phyloP scores from a whole-genome alignment of 129 eudicot species.

The Helianthus annuus region DNA sequence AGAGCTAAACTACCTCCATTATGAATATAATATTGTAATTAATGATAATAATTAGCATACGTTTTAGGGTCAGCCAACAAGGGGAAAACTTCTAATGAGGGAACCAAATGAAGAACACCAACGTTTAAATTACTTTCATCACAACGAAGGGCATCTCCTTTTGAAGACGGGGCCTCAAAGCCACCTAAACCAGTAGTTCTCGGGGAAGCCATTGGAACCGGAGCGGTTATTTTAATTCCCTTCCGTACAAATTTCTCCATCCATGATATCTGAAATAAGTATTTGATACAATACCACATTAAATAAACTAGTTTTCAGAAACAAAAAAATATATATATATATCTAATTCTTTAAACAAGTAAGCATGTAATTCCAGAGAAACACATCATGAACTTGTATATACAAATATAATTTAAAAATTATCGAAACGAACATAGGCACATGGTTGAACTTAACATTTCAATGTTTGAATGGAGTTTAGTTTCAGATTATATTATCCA shows the following conservation, averaged over 20 bases:
- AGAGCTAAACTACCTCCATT: background rate
- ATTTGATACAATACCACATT: background rate
- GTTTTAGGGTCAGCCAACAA: slow-evolving; percentile 81
- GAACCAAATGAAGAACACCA: slow-evolving; percentile 92
- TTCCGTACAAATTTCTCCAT: slow-evolving; percentile 93
- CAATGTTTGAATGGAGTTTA: background rate
- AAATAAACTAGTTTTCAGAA: slow-evolving; percentile 5
- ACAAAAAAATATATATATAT: background rate
- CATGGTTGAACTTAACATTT: background rate
- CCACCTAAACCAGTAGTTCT: slow-evolving; percentile 98
- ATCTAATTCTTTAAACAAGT: background rate
- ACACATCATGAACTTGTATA: background rate
- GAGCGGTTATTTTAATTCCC: slow-evolving; percentile 96
- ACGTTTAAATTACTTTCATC: slow-evolving; percentile 95
- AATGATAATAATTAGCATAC: slow-evolving; percentile 39
- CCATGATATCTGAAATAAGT: slow-evolving; percentile 89
- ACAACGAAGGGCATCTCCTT: slow-evolving; percentile 68
- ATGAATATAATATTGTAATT: background rate
- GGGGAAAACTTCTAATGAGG: slow-evolving; percentile 91
- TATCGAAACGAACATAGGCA: slow-evolving; percentile 1
- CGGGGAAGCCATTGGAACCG: slow-evolving; percentile 90
- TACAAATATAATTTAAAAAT: slow-evolving; percentile 1
- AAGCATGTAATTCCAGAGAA: slow-evolving; percentile 2
- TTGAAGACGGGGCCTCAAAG: slow-evolving; percentile 92
- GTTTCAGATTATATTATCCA: slow-evolving; percentile 5